Evolutionary conservation across 1,139 yeast genomes (phyloP), one percentile per base, ranked within the genome.

Genomic region (Suhomyces wounanorum): DNA sequence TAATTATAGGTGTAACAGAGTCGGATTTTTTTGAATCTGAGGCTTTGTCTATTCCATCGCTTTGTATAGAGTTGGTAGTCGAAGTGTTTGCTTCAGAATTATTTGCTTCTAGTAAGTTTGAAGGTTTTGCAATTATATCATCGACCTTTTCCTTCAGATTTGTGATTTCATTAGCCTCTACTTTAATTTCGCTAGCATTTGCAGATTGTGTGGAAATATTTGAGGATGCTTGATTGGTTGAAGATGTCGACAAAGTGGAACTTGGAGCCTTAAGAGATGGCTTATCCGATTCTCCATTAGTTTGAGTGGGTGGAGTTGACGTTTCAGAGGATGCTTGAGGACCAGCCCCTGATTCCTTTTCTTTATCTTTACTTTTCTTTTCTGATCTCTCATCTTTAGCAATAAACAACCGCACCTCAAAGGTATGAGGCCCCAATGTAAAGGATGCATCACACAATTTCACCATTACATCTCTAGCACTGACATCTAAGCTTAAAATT

Each of bases 381-480:
- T 74, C 78, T 0, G 78, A 68, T 31, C 82, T 57, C 18, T 85
- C 96, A 60, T 90, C 96, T 59, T 89, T 89, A 47, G 91, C 83
- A 25, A 91, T 85, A 66, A 89, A 94, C 43, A 94, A 67, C 54
- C 96, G 75, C 7, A 87, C 79, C 41, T 86, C 91, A 65, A 89
- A 89, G 0, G 73, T 69, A 68, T 94, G 99, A 0, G 97, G 97
- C 0, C 97, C 98, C 37, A 88, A 75, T 6, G 77, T 75, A 71
- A 91, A 68, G 0, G 75, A 70, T 51, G 92, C 84, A 59, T 92
- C 97, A 60, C 95, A 83, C 52, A 94, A 71, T 63, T 90, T 90
- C 52, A 90, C 88, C 97, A 92, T 91, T 48, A 85, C 85, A 58
- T 94, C 98, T 58, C 96, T 75, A 35, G 87, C 87, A 65, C 83